Evolutionary conservation across 108 stramenopile genomes (phyloP).

Genomic region (Nitzschia sp.): DNA sequence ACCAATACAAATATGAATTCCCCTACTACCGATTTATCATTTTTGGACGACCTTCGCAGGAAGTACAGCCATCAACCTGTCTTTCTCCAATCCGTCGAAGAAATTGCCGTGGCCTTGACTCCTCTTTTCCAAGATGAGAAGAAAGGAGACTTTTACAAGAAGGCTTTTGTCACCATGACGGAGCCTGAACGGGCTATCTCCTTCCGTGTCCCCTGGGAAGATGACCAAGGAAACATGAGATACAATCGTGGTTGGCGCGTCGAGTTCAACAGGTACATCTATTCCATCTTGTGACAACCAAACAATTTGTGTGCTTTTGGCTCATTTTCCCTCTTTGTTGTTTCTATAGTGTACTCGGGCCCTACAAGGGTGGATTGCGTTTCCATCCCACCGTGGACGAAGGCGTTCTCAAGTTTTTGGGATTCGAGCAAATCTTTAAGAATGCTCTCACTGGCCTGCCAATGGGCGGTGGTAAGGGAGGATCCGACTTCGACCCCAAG

Average conservation of each 20-base stretch:
- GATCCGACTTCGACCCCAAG: conserved; percentile 83
- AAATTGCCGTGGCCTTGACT: conserved; percentile 60
- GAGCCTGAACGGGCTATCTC: conserved; percentile 75
- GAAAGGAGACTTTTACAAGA: conserved; percentile 65
- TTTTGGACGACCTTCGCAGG: conserved; percentile 49
- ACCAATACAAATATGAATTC: background rate
- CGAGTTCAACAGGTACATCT: conserved; percentile 58
- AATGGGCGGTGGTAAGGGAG: conserved; percentile 68
- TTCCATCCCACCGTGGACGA: conserved; percentile 88
- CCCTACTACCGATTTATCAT: conserved; percentile 19
- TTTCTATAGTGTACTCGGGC: conserved; percentile 73
- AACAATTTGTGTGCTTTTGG: background rate
- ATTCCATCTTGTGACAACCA: background rate
- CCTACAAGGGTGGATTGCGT: conserved; percentile 92
- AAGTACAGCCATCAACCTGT: conserved; percentile 70
- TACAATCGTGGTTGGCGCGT: conserved; percentile 74
- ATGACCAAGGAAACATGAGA: conserved; percentile 48
- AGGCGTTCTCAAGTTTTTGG: conserved; percentile 82
- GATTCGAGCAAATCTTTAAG: conserved; percentile 85
- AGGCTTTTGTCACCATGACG: conserved; percentile 68
- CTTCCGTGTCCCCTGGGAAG: conserved; percentile 77
- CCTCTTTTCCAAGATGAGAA: conserved; percentile 59
- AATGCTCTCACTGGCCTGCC: conserved; percentile 77
- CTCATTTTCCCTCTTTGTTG: background rate
- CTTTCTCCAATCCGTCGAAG: conserved; percentile 71